Evolutionary conservation across 2,329 filamentous ascomycete species (phyloP).

Genomic region (Penicillium sp.): DNA sequence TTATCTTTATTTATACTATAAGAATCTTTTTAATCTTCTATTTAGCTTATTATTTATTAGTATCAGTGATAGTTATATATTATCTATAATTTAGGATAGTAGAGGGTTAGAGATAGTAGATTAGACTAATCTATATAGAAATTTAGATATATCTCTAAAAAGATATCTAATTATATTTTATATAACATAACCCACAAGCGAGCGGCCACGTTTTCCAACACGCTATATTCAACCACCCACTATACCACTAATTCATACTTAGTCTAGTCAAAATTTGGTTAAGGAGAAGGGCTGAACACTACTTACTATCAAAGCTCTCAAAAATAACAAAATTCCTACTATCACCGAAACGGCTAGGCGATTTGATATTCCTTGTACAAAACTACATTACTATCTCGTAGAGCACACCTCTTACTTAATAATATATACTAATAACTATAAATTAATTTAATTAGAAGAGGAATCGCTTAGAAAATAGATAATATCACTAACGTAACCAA

Average conservation of each 20-base stretch:
- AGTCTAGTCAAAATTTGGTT: conserved; percentile 2
- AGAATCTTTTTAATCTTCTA: too few relatives aligned
- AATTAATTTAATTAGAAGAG: conserved; percentile 15
- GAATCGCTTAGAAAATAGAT: conserved; percentile 15
- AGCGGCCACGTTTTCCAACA: neutral
- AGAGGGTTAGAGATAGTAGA: too few relatives aligned
- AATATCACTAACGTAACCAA: conserved; percentile 6
- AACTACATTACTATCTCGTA: neutral
- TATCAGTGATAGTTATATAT: too few relatives aligned
- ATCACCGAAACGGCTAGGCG: conserved; percentile 1
- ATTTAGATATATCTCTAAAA: too few relatives aligned
- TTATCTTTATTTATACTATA: too few relatives aligned
- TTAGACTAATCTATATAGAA: too few relatives aligned
- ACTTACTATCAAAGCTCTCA: conserved; percentile 9
- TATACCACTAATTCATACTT: conserved; percentile 6
- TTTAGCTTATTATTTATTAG: too few relatives aligned
- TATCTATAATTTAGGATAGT: too few relatives aligned
- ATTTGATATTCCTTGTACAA: conserved; percentile 6
- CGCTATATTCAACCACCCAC: conserved; percentile 6
- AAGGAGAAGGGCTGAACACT: conserved; percentile 5
- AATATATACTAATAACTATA: neutral
- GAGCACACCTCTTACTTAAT: neutral
- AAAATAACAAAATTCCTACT: neutral
- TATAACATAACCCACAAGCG: too few relatives aligned
- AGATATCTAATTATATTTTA: too few relatives aligned